Evolutionary conservation across 1,284 basidiomycete genomes (phyloP).

Genomic region (Grifola frondosa): DNA sequence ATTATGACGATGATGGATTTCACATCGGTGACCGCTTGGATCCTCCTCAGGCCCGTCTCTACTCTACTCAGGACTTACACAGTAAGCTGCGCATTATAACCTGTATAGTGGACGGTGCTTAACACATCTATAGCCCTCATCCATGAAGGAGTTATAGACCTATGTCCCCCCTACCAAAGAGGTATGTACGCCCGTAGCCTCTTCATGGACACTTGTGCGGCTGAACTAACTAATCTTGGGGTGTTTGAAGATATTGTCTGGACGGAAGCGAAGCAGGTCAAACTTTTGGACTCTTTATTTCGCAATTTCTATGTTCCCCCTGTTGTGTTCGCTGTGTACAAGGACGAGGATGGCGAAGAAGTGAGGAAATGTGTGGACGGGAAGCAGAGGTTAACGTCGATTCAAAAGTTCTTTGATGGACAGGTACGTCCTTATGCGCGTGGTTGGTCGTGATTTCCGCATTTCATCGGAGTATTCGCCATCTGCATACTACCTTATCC

Average conservation of each 20-base stretch:
- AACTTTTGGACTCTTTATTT: constrained; percentile 75
- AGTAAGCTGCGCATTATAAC: constrained; percentile 38
- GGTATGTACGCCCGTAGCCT: constrained; percentile 36
- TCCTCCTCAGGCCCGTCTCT: constrained; percentile 35
- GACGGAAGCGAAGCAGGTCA: constrained; percentile 65
- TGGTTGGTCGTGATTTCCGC: background rate
- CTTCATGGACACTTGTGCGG: background rate
- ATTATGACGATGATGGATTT: constrained; percentile 43
- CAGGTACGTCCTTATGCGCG: constrained; percentile 45
- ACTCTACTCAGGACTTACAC: constrained; percentile 52
- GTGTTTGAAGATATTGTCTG: constrained; percentile 62
- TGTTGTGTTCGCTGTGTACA: constrained; percentile 63
- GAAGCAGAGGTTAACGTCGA: constrained; percentile 73
- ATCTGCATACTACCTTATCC: too few relatives aligned
- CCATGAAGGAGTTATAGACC: constrained; percentile 62
- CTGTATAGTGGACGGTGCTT: background rate
- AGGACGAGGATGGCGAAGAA: constrained; percentile 52
- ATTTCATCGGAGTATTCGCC: too few relatives aligned
- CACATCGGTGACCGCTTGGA: constrained; percentile 45
- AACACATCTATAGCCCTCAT: constrained; percentile 45
- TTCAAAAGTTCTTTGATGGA: constrained; percentile 70
- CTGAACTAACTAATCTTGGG: constrained; percentile 3
- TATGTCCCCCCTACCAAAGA: constrained; percentile 68
- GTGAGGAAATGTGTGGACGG: constrained; percentile 72
- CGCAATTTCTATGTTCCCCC: constrained; percentile 73